Conservation (phyloP, 768 basidiomycete species). For the Crucibulum laeve region DNA sequence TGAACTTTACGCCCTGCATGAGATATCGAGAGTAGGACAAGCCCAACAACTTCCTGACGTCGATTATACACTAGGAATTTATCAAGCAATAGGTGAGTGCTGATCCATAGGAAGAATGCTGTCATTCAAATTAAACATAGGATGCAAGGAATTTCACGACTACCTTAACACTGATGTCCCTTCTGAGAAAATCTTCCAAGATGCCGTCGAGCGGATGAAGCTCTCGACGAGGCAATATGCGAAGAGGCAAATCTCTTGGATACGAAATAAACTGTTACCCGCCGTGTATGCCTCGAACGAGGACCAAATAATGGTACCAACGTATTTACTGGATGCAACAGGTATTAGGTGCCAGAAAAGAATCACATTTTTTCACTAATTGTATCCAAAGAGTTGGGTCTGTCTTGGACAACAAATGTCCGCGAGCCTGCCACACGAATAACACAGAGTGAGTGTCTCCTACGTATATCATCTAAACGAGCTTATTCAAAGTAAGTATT, state of each 20-base stretch:
- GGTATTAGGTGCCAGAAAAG: constrained; percentile 26
- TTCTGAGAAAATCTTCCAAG: constrained; percentile 37
- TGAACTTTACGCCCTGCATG: constrained; percentile 64
- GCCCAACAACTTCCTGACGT: constrained; percentile 8
- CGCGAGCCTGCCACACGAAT: constrained; percentile 44
- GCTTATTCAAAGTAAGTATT: neutral
- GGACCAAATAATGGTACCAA: constrained; percentile 24
- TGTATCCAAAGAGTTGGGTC: constrained; percentile 36
- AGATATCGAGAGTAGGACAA: constrained; percentile 19
- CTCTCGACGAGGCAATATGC: constrained; percentile 87
- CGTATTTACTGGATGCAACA: constrained; percentile 66
- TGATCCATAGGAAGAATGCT: neutral
- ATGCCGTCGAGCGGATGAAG: constrained; percentile 78
- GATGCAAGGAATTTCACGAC: constrained; percentile 85
- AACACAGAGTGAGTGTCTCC: constrained; percentile 34
- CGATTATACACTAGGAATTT: constrained; percentile 85
- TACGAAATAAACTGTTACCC: constrained; percentile 84
- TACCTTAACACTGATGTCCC: constrained; percentile 46
- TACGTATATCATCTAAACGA: neutral
- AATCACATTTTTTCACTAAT: neutral
- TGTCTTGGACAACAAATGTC: constrained; percentile 58
- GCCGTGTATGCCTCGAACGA: constrained; percentile 49
- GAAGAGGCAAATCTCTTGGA: constrained; percentile 88
- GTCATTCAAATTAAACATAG: constrained; percentile 31
- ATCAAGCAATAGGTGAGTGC: constrained; percentile 85